Evolutionary conservation across 768 basidiomycete species (phyloP), one percentile per base, ranked within the genome.

Genomic region (Basidioascus undulatus): DNA sequence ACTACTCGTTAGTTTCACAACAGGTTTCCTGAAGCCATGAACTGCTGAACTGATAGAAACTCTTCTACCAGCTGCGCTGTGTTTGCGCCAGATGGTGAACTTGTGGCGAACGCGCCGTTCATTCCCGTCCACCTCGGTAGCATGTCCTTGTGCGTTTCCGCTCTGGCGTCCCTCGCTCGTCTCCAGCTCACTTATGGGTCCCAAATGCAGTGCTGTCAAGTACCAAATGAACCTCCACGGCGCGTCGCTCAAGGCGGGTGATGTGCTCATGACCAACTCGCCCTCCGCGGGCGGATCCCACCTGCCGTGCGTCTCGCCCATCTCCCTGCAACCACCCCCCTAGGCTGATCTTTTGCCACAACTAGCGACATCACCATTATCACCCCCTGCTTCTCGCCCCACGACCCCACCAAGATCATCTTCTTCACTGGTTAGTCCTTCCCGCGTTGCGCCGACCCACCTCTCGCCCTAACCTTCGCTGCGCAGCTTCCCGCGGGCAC

Each of bases 321-420:
- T n/a, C n/a, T n/a, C n/a, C n/a, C n/a, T n/a, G n/a, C n/a, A n/a
- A n/a, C n/a, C n/a, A n/a, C n/a, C n/a, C n/a, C n/a, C n/a, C n/a
- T n/a, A n/a, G n/a, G n/a, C n/a, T n/a, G n/a, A n/a, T n/a, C n/a
- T n/a, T n/a, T n/a, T n/a, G n/a, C n/a, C n/a, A n/a, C n/a, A n/a
- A n/a, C n/a, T n/a, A n/a, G n/a, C 0, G 87, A 92, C 57, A 82
- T 89, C 42, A 94, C 87, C 6, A 67, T 87, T 52, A 87, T 92
- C 57, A 83, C 78, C 0, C 87, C 87, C 15, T 86, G 89, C 19
- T 92, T 94, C 59, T 49, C 56, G 13, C 39, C 43, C 15, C 27
- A 71, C 42, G 51, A 64, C 13, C 60, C 66, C 18, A 59, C 66
- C 13, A 64, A 67, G 5, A 42, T 54, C 20, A 38, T 54, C 42